phyloP scores from a whole-genome alignment of 2,329 filamentous ascomycete genomes.

The Bipolaris victoriae region DNA sequence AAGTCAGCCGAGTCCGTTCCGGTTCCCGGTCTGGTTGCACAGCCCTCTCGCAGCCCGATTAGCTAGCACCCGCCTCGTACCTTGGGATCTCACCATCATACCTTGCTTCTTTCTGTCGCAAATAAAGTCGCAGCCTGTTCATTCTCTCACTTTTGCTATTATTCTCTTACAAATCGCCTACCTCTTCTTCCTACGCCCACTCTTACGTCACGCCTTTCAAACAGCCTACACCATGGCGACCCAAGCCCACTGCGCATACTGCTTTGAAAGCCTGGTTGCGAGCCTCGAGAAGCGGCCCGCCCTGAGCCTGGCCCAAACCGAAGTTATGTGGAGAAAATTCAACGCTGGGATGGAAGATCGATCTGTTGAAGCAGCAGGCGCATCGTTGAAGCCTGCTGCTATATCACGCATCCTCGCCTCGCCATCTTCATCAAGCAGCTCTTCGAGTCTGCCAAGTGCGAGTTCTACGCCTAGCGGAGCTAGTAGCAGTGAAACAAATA shows the following conservation, averaged over 20 bases:
- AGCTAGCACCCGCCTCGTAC: constrained; percentile 11
- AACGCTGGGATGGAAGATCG: constrained; percentile 36
- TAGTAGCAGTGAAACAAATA: constrained; percentile 41
- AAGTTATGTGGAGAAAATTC: constrained; percentile 69
- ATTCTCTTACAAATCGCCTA: neutral
- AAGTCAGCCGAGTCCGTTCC: constrained; percentile 15
- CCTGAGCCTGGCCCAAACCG: constrained; percentile 70
- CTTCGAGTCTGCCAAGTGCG: constrained; percentile 56
- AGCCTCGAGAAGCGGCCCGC: constrained; percentile 73
- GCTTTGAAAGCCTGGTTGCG: constrained; percentile 85
- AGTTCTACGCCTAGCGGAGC: constrained; percentile 54
- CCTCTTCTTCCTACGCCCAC: neutral
- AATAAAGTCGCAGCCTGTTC: neutral
- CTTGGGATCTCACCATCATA: constrained; percentile 20
- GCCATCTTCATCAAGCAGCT: constrained; percentile 50
- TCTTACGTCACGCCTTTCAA: neutral
- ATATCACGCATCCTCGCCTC: constrained; percentile 54
- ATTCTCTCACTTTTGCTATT: neutral
- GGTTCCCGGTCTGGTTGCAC: constrained; percentile 12
- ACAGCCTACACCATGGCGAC: constrained; percentile 70
- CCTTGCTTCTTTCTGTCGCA: neutral
- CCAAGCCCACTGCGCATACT: constrained; percentile 84
- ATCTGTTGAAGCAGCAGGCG: constrained; percentile 20
- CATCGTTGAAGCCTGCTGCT: constrained; percentile 49
- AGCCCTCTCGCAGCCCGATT: constrained; percentile 14